A percentile compares a stretch with the other conserved stretches of the same genome.
Evolutionary conservation across 2,329 filamentous ascomycete genomes (phyloP).

Genomic region (Escovopsis sp.): DNA sequence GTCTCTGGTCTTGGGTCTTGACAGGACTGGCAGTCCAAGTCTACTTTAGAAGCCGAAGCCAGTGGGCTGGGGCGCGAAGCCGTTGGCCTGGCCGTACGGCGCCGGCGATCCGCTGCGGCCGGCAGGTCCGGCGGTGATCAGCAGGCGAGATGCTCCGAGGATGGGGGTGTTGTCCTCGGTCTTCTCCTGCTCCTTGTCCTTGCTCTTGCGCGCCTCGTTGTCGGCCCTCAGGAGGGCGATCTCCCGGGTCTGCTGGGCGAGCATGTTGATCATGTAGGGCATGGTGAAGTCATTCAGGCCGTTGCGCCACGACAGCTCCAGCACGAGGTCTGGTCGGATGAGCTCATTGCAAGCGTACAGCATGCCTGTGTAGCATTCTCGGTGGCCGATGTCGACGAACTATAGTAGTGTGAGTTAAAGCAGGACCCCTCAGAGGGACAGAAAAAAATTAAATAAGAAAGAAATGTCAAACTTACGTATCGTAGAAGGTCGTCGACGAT

Average conservation of each 20-base stretch:
- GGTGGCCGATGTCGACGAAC: conserved; percentile 98
- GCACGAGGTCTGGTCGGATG: conserved; percentile 78
- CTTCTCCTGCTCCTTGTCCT: conserved; percentile 58
- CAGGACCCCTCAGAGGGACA: neutral
- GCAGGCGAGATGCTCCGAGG: conserved; percentile 71
- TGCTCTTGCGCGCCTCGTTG: conserved; percentile 83
- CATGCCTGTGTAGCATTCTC: conserved; percentile 99
- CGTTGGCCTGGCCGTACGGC: conserved; percentile 66
- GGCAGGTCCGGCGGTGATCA: conserved; percentile 88
- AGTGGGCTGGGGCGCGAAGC: conserved; percentile 78
- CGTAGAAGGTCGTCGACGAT: conserved; percentile 91
- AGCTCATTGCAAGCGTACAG: conserved; percentile 97
- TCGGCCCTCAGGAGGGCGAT: conserved; percentile 80
- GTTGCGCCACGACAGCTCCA: conserved; percentile 95
- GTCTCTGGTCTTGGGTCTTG: conserved; percentile 1
- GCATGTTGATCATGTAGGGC: conserved; percentile 99
- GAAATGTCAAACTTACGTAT: conserved; percentile 58
- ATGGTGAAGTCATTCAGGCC: conserved; percentile 94
- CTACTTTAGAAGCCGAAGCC: conserved; percentile 48
- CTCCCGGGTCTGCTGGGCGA: conserved; percentile 78
- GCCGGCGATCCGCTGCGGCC: conserved; percentile 44
- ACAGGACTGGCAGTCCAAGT: conserved; percentile 1
- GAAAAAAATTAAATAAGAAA: neutral
- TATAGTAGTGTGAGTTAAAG: conserved; percentile 27
- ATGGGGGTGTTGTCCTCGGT: conserved; percentile 91